These are phyloP conservation scores for Lignosus rhinocerotis DNA, from an alignment of 1,284 basidiomycete genomes.

Conservation along the genomic window DNA sequence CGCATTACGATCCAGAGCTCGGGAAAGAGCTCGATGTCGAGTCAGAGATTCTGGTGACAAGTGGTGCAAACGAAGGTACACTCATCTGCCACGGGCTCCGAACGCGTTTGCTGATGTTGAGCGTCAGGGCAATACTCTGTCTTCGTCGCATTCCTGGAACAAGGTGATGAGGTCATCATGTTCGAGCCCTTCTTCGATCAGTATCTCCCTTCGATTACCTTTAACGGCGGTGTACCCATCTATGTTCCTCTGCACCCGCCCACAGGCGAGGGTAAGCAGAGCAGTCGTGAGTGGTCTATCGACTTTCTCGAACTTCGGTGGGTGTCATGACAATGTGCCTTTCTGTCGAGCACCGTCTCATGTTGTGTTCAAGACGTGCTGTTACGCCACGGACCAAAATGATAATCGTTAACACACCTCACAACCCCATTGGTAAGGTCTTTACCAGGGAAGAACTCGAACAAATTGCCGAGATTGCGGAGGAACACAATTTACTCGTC, in stretches of 20 bases:
- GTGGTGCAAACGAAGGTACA: constrained; percentile 93
- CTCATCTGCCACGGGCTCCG: not conserved
- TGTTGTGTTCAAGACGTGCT: constrained; percentile 53
- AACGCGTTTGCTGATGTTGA: not conserved
- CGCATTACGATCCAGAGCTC: constrained; percentile 75
- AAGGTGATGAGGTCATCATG: constrained; percentile 96
- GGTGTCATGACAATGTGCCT: constrained; percentile 18
- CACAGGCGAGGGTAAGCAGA: constrained; percentile 52
- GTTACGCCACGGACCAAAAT: constrained; percentile 89
- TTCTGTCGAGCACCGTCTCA: not conserved
- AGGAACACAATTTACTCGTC: constrained; percentile 91
- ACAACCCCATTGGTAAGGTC: constrained; percentile 96
- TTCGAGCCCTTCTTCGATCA: constrained; percentile 99
- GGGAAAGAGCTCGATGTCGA: constrained; percentile 80
- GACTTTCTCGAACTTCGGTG: constrained; percentile 85
- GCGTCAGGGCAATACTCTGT: constrained; percentile 84
- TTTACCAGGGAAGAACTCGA: constrained; percentile 85
- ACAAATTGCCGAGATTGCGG: constrained; percentile 81
- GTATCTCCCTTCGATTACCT: constrained; percentile 89
- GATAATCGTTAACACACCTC: constrained; percentile 93
- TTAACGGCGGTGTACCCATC: constrained; percentile 91
- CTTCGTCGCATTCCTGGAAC: constrained; percentile 84
- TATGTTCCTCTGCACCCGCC: constrained; percentile 96
- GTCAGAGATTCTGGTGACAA: constrained; percentile 90
- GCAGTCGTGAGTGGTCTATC: constrained; percentile 84